Base-by-base conservation (phyloP, 2,329 filamentous ascomycete species). In the Talaromyces albobiverticillius region DNA sequence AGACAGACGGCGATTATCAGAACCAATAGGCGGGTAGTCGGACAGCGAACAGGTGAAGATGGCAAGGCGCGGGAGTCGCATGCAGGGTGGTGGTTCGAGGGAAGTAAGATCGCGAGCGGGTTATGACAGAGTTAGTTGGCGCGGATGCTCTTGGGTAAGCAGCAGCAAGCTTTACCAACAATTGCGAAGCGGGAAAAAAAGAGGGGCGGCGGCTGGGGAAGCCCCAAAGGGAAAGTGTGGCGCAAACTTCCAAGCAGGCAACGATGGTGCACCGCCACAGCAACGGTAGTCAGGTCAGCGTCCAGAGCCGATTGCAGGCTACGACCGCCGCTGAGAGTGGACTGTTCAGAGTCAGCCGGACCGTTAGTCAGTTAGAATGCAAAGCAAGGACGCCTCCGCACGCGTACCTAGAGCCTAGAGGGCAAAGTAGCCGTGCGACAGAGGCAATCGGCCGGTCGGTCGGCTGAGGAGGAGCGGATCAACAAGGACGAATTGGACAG, bases 41-140 rank as follows among this genome's bases (percentile, higher is more conserved):
- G 43, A 56, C 61, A 59, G 58, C 60, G 59, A 55, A 55, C 56
- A 57, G 60, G 57, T 56, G 56, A 55, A 51, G 57, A 57, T 51
- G 58, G 54, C 48, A 20, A n/a, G 4, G 2, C 59, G 59, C 36
- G 31, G 45, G 32, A 18, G 48, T 52, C 11, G 48, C 47, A 55
- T 55, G 53, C 53, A 56, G 54, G 53, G 22, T 51, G 53, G 31
- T 50, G 40, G 38, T 46, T 40, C 25, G 46, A 40, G 40, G 42
- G 41, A 50, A 45, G 53, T 46, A 31, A 45, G 46, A 50, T 47
- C 46, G 45, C 22, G 34, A 46, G 46, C 53, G 53, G 53, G 23
- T 51, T 31, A 25, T 32, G 32, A 40, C 34, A 16, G 42, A 36
- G 34, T 29, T 32, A 46, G 53, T 46, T 55, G 47, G 53, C 53